Conservation (phyloP, 805 yeast species). For the Wickerhamiella qilinensis region DNA sequence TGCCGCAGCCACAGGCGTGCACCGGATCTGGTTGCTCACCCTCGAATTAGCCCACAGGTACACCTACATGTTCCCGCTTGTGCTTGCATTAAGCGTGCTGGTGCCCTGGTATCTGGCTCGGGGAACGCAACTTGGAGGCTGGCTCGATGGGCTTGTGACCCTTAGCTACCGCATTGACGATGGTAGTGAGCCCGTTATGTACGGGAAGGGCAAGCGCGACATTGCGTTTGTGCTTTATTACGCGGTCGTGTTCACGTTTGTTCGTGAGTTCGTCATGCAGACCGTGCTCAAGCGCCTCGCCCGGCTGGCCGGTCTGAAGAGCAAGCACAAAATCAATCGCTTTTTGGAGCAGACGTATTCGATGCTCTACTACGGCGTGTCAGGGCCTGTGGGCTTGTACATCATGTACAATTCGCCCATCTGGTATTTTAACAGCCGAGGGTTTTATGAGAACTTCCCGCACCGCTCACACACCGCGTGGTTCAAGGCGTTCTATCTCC, state of each 20-base stretch:
- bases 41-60: slow-evolving; percentile 4
- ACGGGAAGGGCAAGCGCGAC: slow-evolving; percentile 81
- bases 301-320: slow-evolving; percentile 30
- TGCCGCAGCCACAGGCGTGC: neutral
- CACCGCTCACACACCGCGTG: slow-evolving; percentile 54
- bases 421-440: slow-evolving; percentile 78
- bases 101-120: no score
- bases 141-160: slow-evolving; percentile 8
- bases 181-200: slow-evolving; percentile 34
- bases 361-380: slow-evolving; percentile 57
- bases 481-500: slow-evolving; percentile 69
- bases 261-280: slow-evolving; percentile 85
- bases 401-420: slow-evolving; percentile 72
- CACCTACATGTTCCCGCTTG: slow-evolving; percentile 15
- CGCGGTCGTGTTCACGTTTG: slow-evolving; percentile 76
- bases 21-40: neutral
- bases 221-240: slow-evolving; percentile 62
- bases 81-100: slow-evolving; percentile 6
- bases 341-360: slow-evolving; percentile 90
- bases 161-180: slow-evolving; percentile 24
- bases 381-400: slow-evolving; percentile 78
- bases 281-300: slow-evolving; percentile 63
- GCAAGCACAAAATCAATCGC: slow-evolving; percentile 46
- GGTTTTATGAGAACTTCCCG: slow-evolving; percentile 70
- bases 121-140: no score